phyloP scores from a whole-genome alignment of 257 asterid genomes.

The Solanum tarijense region DNA sequence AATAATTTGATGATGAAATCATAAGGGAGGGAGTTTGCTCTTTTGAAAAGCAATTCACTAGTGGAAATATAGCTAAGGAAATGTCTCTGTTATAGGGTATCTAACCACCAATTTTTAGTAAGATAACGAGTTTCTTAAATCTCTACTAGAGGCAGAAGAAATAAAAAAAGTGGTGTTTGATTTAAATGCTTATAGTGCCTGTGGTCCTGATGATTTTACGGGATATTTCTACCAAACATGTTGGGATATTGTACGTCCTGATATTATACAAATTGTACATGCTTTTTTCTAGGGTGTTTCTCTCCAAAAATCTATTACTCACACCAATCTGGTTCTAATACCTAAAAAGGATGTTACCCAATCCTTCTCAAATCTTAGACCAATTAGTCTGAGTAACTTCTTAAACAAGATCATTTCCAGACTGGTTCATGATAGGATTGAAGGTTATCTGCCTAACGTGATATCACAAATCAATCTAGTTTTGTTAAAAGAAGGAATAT shows the following conservation, averaged over 20 bases:
- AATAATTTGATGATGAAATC: too few species aligned
- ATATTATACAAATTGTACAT: neutral
- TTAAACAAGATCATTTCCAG: too few species aligned
- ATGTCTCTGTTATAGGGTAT: too few species aligned
- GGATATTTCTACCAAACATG: neutral
- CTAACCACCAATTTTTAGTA: too few species aligned
- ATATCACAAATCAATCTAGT: neutral
- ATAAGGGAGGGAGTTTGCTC: neutral
- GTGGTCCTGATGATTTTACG: neutral
- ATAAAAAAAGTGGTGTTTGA: too few species aligned
- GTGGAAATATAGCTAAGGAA: neutral
- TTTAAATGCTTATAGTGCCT: neutral
- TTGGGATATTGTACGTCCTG: too few species aligned
- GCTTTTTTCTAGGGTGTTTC: neutral
- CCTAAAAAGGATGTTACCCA: neutral
- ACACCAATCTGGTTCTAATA: neutral
- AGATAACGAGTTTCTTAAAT: too few species aligned
- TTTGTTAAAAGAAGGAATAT: neutral
- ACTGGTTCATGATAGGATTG: neutral
- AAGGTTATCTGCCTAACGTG: too few species aligned
- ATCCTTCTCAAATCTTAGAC: neutral
- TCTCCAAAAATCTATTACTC: neutral
- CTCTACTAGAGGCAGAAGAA: too few species aligned
- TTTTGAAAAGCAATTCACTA: neutral
- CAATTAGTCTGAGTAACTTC: neutral